Base-by-base conservation (phyloP, 2,329 filamentous ascomycete genomes). In the Xylaria sp. region DNA sequence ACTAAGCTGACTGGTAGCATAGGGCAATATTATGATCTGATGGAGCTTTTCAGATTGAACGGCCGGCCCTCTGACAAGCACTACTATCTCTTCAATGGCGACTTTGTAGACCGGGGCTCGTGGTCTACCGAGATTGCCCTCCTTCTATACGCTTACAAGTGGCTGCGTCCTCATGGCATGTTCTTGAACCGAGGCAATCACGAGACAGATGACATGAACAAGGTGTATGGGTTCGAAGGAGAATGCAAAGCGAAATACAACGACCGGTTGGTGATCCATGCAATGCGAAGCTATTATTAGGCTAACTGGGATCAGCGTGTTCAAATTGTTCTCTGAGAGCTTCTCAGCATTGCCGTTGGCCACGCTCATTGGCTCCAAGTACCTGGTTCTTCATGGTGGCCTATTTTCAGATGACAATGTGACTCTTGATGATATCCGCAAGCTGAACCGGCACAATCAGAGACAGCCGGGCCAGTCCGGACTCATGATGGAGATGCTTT, bases 401-500 rank as follows among this genome's bases (percentile, higher is more conserved):
- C 84, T 98, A 49, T 97, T 98, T 84, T 98, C 94, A 1, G 91
- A 98, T 74, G 95, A 99, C 78, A 95, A 92, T 70, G 85, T 94
- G 67, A 94, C 92, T 0, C 81, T 99, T 55, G 92, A 98, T 69
- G 94, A 99, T 74, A 96, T 99, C 70, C 88, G 95, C 69, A 96
- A 96, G 79, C 83, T 98, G 61, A 89, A 98, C 78, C 85, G 94
- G 68, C 94, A 97, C 79, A 88, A 87, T 76, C 95, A 98, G 79
- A 86, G 92, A 65, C 94, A 98, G 73, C 94, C 95, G 2, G 95
- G 95, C 33, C 95, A 99, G 77, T 82, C 91, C 51, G 95, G 95
- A 14, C 81, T 99, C 71, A 99, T 99, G 95, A 99, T 99, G 95
- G 95, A 99, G 79, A 99, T 99, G 95, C 86, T 99, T 49, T 99